phyloP scores from a whole-genome alignment of 805 yeast species.

The Debaryomyces hansenii region DNA sequence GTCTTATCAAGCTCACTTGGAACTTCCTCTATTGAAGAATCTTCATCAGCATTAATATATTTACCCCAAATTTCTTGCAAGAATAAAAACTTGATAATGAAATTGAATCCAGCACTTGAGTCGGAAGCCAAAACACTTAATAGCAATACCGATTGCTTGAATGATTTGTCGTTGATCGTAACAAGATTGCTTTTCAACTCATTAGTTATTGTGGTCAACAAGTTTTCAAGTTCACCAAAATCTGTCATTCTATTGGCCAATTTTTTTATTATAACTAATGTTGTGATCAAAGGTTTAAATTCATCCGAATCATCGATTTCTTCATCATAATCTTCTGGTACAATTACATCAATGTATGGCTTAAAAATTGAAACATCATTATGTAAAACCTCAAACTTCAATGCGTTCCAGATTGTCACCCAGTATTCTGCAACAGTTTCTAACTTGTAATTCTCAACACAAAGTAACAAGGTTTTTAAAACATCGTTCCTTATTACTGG shows the following conservation, averaged over 20 bases:
- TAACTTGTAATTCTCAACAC: conserved; percentile 53
- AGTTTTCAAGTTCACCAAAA: conserved; percentile 34
- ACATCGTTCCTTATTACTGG: conserved; percentile 74
- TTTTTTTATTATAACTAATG: conserved; percentile 36
- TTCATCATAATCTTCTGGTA: conserved; percentile 24
- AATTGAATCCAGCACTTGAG: conserved; percentile 46
- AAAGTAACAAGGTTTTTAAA: conserved; percentile 56
- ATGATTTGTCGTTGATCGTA: conserved; percentile 50
- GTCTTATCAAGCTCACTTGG: conserved; percentile 16
- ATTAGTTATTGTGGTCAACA: conserved; percentile 31
- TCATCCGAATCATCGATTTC: conserved; percentile 35
- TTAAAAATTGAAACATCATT: conserved; percentile 45
- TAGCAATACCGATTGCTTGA: conserved; percentile 62
- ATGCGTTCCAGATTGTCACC: conserved; percentile 79
- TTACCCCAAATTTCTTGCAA: conserved; percentile 45
- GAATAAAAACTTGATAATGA: conserved; percentile 38
- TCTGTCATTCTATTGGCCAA: conserved; percentile 36
- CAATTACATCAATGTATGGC: conserved; percentile 21
- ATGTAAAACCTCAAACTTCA: conserved; percentile 87
- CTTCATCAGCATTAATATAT: conserved; percentile 23
- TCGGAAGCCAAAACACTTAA: conserved; percentile 56
- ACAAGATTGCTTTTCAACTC: conserved; percentile 57
- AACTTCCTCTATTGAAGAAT: conserved; percentile 6
- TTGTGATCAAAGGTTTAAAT: conserved; percentile 32
- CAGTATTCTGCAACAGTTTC: conserved; percentile 58